Base-by-base conservation (phyloP, 2,329 filamentous ascomycete species). In the Xylaria sp. region DNA sequence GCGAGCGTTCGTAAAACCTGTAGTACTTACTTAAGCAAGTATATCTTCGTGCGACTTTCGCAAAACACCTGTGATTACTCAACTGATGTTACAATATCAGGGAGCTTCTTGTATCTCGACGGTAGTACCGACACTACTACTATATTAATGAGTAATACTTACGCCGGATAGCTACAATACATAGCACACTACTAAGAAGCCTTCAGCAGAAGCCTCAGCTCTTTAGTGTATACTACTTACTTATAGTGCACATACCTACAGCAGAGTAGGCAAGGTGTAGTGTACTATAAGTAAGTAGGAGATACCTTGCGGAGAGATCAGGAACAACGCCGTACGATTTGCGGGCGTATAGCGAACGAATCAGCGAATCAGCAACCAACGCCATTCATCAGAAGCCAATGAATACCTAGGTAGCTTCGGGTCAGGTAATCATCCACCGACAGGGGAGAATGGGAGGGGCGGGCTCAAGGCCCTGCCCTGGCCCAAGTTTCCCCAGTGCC, bases 321-420 rank as follows among this genome's bases (percentile, higher is more conserved):
- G 59, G 59, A 62, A 67, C 51, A 57, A 35, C 35, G 40, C 37
- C 25, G n/a, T 44, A 53, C 62, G 12, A 50, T 35, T 42, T 23
- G 58, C 44, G 44, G 27, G 44, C 58, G 62, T 53, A 59, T 51
- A 47, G 50, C 2, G 51, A 54, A 35, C 51, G 9, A 54, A 32
- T 54, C 51, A 61, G 29, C 62, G 23, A 65, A 69, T 62, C 35
- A 65, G 58, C 62, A 23, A 35, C 47, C 59, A 53, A 48, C 66
- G 61, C 59, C 60, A 53, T 54, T 37, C 51, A 32, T 32, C 23
- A 25, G 51, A 18, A 25, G 13, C 54, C 54, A 58, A 42, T 61
- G 9, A n/a, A n/a, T n/a, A 63, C 12, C 48, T n/a, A n/a, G n/a
- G n/a, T n/a, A 68, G 54, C 29, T 21, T 57, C 60, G 35, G 23